Evolutionary conservation across 805 yeast genomes (phyloP).

Genomic region (Starmerella powellii): DNA sequence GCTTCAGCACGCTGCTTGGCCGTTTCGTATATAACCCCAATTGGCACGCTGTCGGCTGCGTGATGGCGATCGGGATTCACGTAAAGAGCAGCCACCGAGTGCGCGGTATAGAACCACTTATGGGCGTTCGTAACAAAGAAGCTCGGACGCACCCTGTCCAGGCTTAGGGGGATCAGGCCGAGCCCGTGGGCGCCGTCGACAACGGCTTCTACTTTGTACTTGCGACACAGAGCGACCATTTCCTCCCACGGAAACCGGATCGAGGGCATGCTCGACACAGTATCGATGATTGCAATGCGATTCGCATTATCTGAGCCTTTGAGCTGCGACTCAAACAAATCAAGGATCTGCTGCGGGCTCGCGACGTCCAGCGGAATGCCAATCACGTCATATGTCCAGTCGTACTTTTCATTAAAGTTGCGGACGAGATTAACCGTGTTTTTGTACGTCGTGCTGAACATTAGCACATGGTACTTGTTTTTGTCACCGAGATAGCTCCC

Average conservation of each 20-base stretch:
- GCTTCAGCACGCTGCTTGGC: neutral
- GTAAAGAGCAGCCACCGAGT: constrained; percentile 48
- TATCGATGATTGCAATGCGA: constrained; percentile 37
- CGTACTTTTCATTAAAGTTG: constrained; percentile 24
- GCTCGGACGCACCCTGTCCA: constrained; percentile 38
- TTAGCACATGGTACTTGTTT: constrained; percentile 36
- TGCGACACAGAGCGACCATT: constrained; percentile 36
- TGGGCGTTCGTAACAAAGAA: constrained; percentile 53
- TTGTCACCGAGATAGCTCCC: constrained; percentile 40
- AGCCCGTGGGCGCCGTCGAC: constrained; percentile 66
- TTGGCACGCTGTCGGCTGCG: too few species aligned
- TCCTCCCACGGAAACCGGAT: constrained; percentile 44
- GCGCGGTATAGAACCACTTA: constrained; percentile 54
- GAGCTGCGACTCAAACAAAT: constrained; percentile 21
- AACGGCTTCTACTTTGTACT: constrained; percentile 39
- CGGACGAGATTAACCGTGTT: constrained; percentile 41
- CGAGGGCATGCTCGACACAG: constrained; percentile 56
- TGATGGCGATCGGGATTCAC: constrained; percentile 29
- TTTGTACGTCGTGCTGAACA: constrained; percentile 41
- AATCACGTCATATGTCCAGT: constrained; percentile 27
- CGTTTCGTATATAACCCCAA: too few species aligned
- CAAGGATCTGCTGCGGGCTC: constrained; percentile 32
- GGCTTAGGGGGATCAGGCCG: constrained; percentile 33
- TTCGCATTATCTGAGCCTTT: constrained; percentile 26
- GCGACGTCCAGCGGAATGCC: constrained; percentile 37